phyloP scores from a whole-genome alignment of 176 grass and related monocot species.

The Musa acuminata region DNA sequence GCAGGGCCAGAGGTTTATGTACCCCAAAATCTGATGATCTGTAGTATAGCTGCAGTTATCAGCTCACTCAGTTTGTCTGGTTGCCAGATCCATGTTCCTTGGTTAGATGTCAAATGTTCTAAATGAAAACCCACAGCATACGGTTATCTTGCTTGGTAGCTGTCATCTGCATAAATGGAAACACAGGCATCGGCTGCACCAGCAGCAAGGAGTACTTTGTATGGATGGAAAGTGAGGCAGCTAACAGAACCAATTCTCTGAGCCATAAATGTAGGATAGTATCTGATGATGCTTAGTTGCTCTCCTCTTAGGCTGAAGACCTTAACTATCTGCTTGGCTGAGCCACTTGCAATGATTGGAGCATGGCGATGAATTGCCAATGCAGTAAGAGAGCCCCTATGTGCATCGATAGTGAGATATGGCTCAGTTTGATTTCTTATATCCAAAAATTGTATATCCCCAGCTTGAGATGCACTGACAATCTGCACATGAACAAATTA shows the following conservation, averaged over 20 bases:
- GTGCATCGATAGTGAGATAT: constrained; percentile 23
- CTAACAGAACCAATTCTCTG: constrained; percentile 58
- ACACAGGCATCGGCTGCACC: constrained; percentile 72
- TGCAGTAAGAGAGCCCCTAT: constrained; percentile 25
- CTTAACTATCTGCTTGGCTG: constrained; percentile 34
- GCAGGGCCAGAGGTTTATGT: constrained; percentile 15
- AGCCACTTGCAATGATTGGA: constrained; percentile 33
- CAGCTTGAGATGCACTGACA: constrained; percentile 13
- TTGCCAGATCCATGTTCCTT: constrained; percentile 29
- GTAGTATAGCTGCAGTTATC: constrained; percentile 1
- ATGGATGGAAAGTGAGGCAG: constrained; percentile 77
- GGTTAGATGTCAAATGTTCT: constrained; percentile 19
- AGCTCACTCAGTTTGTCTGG: constrained; percentile 9
- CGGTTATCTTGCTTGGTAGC: constrained; percentile 53
- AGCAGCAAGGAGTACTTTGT: constrained; percentile 59
- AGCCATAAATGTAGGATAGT: constrained; percentile 63
- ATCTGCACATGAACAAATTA: constrained; percentile 19
- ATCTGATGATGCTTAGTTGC: constrained; percentile 41
- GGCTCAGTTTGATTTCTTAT: constrained; percentile 41
- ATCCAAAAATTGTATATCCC: constrained; percentile 51
- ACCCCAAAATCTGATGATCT: constrained; percentile 23
- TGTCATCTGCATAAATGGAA: constrained; percentile 83
- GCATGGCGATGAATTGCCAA: constrained; percentile 23
- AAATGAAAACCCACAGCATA: background rate
- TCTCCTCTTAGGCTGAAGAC: constrained; percentile 34